Evolutionary conservation across 106 monocot genomes (phyloP).

Genomic region (Chionographis japonica): DNA sequence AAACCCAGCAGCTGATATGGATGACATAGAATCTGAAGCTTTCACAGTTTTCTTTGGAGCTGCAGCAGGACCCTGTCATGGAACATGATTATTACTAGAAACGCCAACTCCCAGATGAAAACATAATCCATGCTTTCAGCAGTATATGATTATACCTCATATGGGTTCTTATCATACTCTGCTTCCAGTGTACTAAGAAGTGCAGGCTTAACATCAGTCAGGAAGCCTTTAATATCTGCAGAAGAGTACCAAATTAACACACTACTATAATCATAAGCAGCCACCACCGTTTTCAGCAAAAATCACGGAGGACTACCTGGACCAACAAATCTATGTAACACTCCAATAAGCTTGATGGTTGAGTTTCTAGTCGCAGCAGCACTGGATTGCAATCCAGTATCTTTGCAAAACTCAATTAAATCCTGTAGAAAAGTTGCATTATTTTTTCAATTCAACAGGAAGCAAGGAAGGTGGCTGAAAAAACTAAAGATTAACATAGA

Average conservation of each 20-base stretch:
- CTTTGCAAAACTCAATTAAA: constrained; percentile 97
- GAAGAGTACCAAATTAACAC: constrained; percentile 2
- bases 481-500: neutral
- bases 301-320: constrained; percentile 52
- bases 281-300: neutral
- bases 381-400: constrained; percentile 92
- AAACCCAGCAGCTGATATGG: constrained; percentile 38
- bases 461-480: neutral
- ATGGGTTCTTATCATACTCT: constrained; percentile 96
- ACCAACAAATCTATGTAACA: constrained; percentile 89
- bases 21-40: constrained; percentile 47
- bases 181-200: constrained; percentile 91
- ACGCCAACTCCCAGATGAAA: neutral
- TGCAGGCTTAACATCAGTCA: constrained; percentile 95
- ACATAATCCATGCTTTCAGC: neutral
- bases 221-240: constrained; percentile 92
- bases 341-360: constrained; percentile 93
- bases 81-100: constrained; percentile 11
- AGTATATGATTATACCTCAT: constrained; percentile 54
- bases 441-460: neutral
- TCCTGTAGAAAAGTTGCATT: constrained; percentile 47
- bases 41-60: constrained; percentile 88
- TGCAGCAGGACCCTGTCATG: constrained; percentile 67
- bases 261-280: neutral
- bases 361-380: constrained; percentile 91